A percentile compares a stretch with the other conserved stretches of the same genome.
Conservation (phyloP, 2,329 filamentous ascomycete species). For the Emmonsia crescens region DNA sequence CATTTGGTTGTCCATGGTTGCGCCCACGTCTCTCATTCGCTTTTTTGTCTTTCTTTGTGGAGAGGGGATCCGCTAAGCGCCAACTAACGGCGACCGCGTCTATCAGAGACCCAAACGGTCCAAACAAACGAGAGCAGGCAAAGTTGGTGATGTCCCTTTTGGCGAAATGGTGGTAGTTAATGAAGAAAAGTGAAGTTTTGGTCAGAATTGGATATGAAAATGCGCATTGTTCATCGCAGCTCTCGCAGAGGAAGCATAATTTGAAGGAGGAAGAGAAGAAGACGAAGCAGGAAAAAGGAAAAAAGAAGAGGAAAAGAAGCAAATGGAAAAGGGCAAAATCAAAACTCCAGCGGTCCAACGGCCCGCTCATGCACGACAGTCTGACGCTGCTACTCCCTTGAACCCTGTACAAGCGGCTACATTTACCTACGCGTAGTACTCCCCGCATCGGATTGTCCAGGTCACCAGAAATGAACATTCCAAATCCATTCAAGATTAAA, state of each 20-base stretch:
- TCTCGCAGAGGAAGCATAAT: background rate
- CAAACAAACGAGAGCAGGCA: background rate
- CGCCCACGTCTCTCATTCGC: background rate
- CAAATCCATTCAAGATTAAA: background rate
- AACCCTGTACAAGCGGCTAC: background rate
- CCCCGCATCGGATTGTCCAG: background rate
- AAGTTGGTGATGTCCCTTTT: background rate
- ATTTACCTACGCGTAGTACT: too few relatives aligned
- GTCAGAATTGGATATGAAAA: background rate
- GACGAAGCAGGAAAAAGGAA: background rate
- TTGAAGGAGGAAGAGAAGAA: background rate
- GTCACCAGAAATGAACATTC: background rate
- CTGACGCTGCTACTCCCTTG: background rate
- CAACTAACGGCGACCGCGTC: background rate
- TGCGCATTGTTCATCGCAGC: background rate
- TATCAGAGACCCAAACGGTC: background rate
- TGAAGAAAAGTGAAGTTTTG: background rate
- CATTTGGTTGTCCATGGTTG: background rate
- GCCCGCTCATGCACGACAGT: background rate
- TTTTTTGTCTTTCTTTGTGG: background rate
- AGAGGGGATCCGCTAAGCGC: background rate
- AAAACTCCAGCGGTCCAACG: background rate
- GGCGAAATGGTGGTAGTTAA: background rate
- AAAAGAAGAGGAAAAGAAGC: background rate
- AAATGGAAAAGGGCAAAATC: background rate